Conservation (phyloP, 2,329 filamentous ascomycete species). For the Epichloe bromicola region DNA sequence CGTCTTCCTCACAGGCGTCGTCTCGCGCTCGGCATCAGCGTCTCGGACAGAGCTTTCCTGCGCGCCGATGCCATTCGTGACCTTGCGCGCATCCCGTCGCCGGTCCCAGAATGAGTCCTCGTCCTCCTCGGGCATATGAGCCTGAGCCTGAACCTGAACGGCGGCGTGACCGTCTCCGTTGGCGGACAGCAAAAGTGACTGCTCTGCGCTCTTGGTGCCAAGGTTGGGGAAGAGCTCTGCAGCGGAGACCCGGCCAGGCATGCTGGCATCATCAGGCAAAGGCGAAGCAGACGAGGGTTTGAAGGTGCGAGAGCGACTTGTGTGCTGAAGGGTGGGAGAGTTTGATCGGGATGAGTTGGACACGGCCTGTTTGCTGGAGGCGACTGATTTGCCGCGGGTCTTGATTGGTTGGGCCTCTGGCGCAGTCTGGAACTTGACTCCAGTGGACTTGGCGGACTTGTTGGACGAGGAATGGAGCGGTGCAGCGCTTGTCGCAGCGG, state of each 20-base stretch:
- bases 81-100: constrained; percentile 25
- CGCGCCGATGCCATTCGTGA: constrained; percentile 23
- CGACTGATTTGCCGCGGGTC: constrained; percentile 25
- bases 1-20: constrained; percentile 20
- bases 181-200: background rate
- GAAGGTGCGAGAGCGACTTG: constrained; percentile 11
- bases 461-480: constrained; percentile 1
- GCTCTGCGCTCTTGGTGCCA: constrained; percentile 13
- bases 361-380: constrained; percentile 23
- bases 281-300: constrained; percentile 11
- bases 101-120: constrained; percentile 21
- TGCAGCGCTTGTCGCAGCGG: background rate
- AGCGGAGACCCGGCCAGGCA: constrained; percentile 27
- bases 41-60: constrained; percentile 27
- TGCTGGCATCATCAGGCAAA: constrained; percentile 19
- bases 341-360: constrained; percentile 24
- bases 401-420: constrained; percentile 20
- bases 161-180: constrained; percentile 7
- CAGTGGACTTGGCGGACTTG: constrained; percentile 3
- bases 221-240: constrained; percentile 21
- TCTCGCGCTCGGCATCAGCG: constrained; percentile 13
- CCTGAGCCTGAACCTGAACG: constrained; percentile 16
- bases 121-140: constrained; percentile 16
- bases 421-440: constrained; percentile 21
- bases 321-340: constrained; percentile 16